These are phyloP conservation scores for Amanita molliuscula DNA, from an alignment of 768 basidiomycete species.

Conservation along the genomic window DNA sequence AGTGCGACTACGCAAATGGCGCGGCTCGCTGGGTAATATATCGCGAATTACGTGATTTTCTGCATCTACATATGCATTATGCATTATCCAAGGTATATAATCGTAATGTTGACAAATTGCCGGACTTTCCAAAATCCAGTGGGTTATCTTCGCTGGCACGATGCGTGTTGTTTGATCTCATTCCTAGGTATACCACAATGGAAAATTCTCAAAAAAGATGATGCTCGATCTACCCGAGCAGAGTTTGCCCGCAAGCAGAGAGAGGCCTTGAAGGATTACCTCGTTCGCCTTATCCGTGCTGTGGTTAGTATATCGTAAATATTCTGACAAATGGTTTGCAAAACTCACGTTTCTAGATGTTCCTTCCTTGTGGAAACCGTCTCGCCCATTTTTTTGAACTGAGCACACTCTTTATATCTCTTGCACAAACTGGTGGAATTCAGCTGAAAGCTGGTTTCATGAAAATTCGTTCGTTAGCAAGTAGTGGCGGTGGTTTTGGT, in stretches of 20 bases:
- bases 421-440: conserved; percentile 71
- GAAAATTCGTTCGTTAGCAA: conserved; percentile 41
- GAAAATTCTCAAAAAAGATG: conserved; percentile 64
- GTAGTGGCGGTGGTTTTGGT: conserved; percentile 46
- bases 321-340: neutral
- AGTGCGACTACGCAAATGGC: conserved; percentile 95
- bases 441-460: conserved; percentile 92
- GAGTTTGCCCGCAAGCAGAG: conserved; percentile 81
- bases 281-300: conserved; percentile 78
- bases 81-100: conserved; percentile 74
- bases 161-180: conserved; percentile 3
- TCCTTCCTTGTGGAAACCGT: conserved; percentile 86
- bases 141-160: conserved; percentile 10
- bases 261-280: conserved; percentile 77
- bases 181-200: conserved; percentile 75
- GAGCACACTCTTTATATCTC: conserved; percentile 72
- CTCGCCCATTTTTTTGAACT: conserved; percentile 87
- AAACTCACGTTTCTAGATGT: conserved; percentile 54
- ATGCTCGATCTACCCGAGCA: conserved; percentile 42
- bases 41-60: conserved; percentile 85
- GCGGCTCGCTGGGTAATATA: conserved; percentile 92
- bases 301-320: conserved; percentile 46
- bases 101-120: conserved; percentile 63
- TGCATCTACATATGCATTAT: conserved; percentile 86
- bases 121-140: conserved; percentile 88